Conservation (phyloP, 805 yeast genomes). For the Ogataea nakhonphanomensis region DNA sequence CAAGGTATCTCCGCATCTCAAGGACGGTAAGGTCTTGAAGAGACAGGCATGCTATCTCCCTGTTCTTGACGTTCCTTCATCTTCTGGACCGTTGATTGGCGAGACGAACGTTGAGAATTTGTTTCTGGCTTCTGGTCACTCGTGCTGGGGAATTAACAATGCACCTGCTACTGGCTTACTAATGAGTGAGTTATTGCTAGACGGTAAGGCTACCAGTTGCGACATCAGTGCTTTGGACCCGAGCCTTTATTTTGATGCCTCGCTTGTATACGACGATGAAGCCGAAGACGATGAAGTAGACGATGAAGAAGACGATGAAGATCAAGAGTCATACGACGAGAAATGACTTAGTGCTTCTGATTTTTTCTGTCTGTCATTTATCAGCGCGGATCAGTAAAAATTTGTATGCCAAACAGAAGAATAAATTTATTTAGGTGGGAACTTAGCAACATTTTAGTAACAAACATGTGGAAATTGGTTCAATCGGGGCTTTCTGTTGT, state of each 20-base stretch:
- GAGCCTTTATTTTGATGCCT: conserved; percentile 77
- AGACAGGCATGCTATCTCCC: conserved; percentile 96
- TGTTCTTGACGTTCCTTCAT: conserved; percentile 86
- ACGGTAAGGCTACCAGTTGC: conserved; percentile 76
- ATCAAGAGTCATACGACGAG: conserved; percentile 8
- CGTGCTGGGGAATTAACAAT: conserved; percentile 98
- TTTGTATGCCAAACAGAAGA: conserved; percentile 5
- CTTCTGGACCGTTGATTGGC: conserved; percentile 92
- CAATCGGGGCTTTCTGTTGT: conserved; percentile 66
- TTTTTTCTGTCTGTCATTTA: conserved; percentile 2
- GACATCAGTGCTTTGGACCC: conserved; percentile 85
- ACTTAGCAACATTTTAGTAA: conserved; percentile 1
- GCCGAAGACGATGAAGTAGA: conserved; percentile 29
- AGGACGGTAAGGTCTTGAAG: conserved; percentile 69
- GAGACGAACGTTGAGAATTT: conserved; percentile 82
- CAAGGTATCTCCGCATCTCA: conserved; percentile 63
- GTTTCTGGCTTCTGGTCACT: conserved; percentile 86
- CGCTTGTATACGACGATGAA: conserved; percentile 34
- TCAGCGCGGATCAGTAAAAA: conserved; percentile 1
- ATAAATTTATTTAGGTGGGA: conserved; percentile 5
- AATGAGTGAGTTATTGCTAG: conserved; percentile 80
- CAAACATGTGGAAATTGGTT: conserved; percentile 33
- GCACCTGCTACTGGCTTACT: conserved; percentile 97
- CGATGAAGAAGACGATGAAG: conserved; percentile 10
- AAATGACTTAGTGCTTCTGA: conserved; percentile 1